Evolutionary conservation across 1,284 basidiomycete species (phyloP), one percentile per base, ranked within the genome.

Genomic region (Papiliotrema fonsecae): DNA sequence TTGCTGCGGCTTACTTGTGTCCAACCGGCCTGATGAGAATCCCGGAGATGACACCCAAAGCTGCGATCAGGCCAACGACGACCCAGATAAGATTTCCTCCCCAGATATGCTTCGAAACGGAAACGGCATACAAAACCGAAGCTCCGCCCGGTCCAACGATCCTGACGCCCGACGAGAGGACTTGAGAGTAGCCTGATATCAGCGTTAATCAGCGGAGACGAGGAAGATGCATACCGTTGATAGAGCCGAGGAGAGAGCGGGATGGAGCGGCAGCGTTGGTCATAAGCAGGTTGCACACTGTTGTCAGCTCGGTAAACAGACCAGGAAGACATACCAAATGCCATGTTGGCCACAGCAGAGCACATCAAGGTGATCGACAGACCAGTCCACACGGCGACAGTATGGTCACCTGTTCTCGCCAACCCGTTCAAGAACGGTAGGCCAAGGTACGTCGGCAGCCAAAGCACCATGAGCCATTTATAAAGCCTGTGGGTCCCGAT

Each of bases 211-310:
- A 6, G n/a, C 37, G 26, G 19, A 41, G 18, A 32, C 28, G 3
- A 31, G 22, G 9, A n/a, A 16, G 32, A n/a, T 13, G 48, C 54
- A 51, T 31, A 58, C 56, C 65, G 42, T 68, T 68, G 50, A 68
- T 58, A 0, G 65, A 57, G 3, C 65, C 65, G 0, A 68, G 50
- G 3, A 56, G 51, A 22, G 52, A 57, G 10, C 58, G 40, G 31
- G 55, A 58, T 0, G 64, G 64, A 3, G 62, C 64, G 9, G 64
- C 64, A 28, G 60, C 58, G 42, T 68, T 68, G 14, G 54, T 56
- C 64, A 68, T 66, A 41, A 68, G 57, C 28, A 68, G 45, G 34
- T 68, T 68, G 48, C 65, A 66, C 10, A 61, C 62, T 63, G 40
- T 19, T 13, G 6, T 35, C 19, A 19, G 21, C 19, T 14, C n/a